Evolutionary conservation across 805 yeast genomes (phyloP), one percentile per base, ranked within the genome.

Genomic region (Kockiozyma suomiensis): DNA sequence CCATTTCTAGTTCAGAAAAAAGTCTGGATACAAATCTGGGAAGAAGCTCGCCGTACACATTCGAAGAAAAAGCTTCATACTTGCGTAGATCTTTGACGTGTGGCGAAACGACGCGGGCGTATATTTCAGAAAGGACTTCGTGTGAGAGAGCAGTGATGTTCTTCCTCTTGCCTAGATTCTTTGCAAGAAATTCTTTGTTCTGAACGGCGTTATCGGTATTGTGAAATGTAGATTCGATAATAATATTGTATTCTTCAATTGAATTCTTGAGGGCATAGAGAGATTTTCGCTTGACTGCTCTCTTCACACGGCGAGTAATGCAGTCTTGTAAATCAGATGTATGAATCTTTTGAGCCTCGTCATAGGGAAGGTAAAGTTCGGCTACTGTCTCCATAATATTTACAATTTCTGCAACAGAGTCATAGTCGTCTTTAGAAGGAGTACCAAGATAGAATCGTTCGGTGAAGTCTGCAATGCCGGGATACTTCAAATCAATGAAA

Each of bases 1-100:
- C 72, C 51, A 91, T 74, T 1, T 79, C 80, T 51, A 90, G 86
- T 66, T 84, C 78, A 4, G 76, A 71, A 69, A 86, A 87, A 2
- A 88, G 86, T 66, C 79, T 83, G 42, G 90, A 81, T 43, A 88
- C 77, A 66, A 92, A 89, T 4, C 79, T 76, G 0, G 97, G 97
- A 71, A 92, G 77, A 59, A 92, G 75, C 73, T 92, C 97, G 8
- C 97, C 97, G 72, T 92, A 92, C 0, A 90, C 97, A 68, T 85
- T 88, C 65, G 88, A 91, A 6, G 97, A 88, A 70, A 92, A 92
- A 0, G 97, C 96, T 69, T 85, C 85, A 72, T 92, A 92, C 2
- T 82, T 78, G 55, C 85, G 80, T 56, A 92, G 76, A 56, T 82
- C 82, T 17, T 78, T 75, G 0, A 87, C 84, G 37, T 85, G 80